Evolutionary conservation across 2,329 filamentous ascomycete species (phyloP), one percentile per base, ranked within the genome.

Genomic region (Apiospora koreana): DNA sequence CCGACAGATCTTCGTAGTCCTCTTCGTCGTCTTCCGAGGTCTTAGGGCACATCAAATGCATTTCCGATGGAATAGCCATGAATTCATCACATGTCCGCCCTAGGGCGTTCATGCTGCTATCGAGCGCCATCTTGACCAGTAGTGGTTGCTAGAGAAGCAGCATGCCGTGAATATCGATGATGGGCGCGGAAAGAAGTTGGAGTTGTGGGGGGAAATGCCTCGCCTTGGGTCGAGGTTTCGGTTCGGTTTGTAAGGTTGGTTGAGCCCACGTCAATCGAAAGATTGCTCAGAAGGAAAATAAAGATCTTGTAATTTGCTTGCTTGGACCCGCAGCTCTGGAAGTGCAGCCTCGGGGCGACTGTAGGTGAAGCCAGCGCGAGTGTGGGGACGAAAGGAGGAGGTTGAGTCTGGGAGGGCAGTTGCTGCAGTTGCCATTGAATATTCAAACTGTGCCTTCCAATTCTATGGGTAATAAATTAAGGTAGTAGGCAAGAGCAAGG

Each of bases 1-100:
- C 78, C 58, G n/a, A 79, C 3, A 81, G 82, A 71, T 90, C 86
- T 28, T 91, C 86, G 80, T 94, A 94, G 75, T 91, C 86, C 73
- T 89, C 87, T 25, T 80, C 79, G 72, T 94, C 92, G 1, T 92
- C 87, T 65, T 90, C 87, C 74, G 84, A 82, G 69, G 88, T 80
- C 71, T 88, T 89, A 1, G 92, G 91, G 72, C 92, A 94, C 71
- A 94, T 87, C 68, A 93, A 84, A 76, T 94, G 92, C 31, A 84
- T 81, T 18, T 86, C 81, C n/a, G 79, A 54, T 3, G 83, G 82
- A n/a, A 87, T 80, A 62, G 72, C 71, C 69, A 71, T 69, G 21
- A 72, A 70, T n/a, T 67, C 64, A 41, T 68, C 54, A 48, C 69
- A 71, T 68, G 66, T 43, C 38, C 38, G 35, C 43, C 43, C 46